Evolutionary conservation across 768 basidiomycete genomes (phyloP).

Genomic region (Leucosporidium yakuticum): DNA sequence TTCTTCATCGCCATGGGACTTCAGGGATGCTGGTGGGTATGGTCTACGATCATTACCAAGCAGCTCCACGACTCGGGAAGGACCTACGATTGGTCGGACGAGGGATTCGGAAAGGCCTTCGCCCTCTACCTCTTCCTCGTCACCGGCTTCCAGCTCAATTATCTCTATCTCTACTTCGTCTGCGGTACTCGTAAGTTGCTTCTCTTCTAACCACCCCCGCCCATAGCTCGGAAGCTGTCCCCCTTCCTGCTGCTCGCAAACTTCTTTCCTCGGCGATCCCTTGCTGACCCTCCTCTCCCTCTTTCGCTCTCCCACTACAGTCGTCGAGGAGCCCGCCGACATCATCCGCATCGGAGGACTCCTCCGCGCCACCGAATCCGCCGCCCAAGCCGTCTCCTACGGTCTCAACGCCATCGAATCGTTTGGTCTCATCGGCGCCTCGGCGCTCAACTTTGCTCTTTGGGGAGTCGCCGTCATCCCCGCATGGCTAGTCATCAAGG

Average conservation of each 20-base stretch:
- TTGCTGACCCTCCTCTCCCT: neutral
- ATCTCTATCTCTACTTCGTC: neutral
- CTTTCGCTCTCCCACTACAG: slow-evolving; percentile 2
- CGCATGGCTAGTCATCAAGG: slow-evolving; percentile 27
- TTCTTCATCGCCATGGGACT: neutral
- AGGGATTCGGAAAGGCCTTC: slow-evolving; percentile 14
- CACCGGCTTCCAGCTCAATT: slow-evolving; percentile 9
- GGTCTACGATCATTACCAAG: slow-evolving; percentile 8
- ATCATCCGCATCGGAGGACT: slow-evolving; percentile 22
- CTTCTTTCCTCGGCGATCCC: neutral
- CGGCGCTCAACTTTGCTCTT: slow-evolving; percentile 25
- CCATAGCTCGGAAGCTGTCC: neutral
- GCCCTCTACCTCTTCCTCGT: slow-evolving; percentile 8
- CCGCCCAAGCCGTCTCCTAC: slow-evolving; percentile 22
- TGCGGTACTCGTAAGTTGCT: neutral
- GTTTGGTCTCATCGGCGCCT: slow-evolving; percentile 17
- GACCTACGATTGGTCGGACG: slow-evolving; percentile 16
- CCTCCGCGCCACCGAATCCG: slow-evolving; percentile 18
- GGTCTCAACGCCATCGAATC: slow-evolving; percentile 19
- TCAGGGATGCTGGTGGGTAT: slow-evolving; percentile 21
- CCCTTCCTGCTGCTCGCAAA: too few relatives aligned
- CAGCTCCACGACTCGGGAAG: neutral
- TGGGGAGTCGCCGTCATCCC: slow-evolving; percentile 21
- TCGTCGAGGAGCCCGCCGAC: slow-evolving; percentile 16
- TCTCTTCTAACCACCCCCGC: neutral